These are phyloP conservation scores for Globisporangium solare DNA, from an alignment of 352 stramenopile species.

Conservation along the genomic window DNA sequence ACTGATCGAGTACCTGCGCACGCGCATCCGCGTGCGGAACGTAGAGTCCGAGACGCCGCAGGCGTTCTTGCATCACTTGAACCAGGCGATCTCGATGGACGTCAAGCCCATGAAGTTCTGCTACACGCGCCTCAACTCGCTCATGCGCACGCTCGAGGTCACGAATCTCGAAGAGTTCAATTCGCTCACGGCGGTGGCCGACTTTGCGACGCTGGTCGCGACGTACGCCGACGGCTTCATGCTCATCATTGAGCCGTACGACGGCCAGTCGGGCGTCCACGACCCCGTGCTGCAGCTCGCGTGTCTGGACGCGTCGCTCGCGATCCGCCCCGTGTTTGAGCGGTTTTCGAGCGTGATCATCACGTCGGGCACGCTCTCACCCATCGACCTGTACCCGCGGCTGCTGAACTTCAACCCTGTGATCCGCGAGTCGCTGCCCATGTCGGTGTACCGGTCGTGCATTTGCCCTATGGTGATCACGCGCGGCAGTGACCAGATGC, in stretches of 20 bases:
- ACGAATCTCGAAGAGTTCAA: conserved; percentile 97
- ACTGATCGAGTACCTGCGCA: conserved; percentile 93
- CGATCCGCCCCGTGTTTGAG: conserved; percentile 98
- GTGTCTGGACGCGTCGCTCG: conserved; percentile 96
- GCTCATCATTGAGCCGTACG: conserved; percentile 96
- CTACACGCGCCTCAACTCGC: conserved; percentile 95
- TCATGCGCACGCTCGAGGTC: conserved; percentile 95
- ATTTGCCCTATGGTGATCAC: conserved; percentile 99
- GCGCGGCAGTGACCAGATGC: conserved; percentile 94
- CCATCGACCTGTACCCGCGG: conserved; percentile 98
- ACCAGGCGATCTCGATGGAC: conserved; percentile 93
- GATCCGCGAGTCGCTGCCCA: conserved; percentile 94
- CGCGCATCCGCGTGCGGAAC: conserved; percentile 76
- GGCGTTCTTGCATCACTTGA: conserved; percentile 94
- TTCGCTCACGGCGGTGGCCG: conserved; percentile 92
- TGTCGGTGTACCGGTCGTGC: conserved; percentile 97
- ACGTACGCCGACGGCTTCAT: conserved; percentile 98
- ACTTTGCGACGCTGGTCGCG: conserved; percentile 96
- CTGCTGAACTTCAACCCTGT: conserved; percentile 97
- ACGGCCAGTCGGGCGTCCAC: conserved; percentile 69
- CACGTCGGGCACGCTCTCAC: conserved; percentile 95
- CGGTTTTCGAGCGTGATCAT: conserved; percentile 88
- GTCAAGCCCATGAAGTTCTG: conserved; percentile 97
- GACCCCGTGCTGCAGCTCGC: conserved; percentile 91
- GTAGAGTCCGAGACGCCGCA: conserved; percentile 96